phyloP scores from a whole-genome alignment of 2,329 filamentous ascomycete genomes.

The Colletotrichum lentis region DNA sequence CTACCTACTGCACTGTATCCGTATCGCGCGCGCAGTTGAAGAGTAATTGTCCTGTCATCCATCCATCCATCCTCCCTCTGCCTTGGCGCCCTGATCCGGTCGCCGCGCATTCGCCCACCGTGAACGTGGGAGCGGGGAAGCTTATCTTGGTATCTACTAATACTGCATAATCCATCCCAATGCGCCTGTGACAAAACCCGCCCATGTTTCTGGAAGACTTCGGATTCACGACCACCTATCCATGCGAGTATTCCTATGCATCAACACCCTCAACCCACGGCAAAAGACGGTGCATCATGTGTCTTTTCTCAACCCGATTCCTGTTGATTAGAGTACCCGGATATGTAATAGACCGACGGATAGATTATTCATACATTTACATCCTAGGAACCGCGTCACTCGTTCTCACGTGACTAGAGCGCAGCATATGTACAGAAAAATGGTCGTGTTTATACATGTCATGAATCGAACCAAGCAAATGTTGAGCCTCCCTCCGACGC shows the following conservation, averaged over 20 bases:
- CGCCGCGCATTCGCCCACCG: neutral
- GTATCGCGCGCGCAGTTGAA: neutral
- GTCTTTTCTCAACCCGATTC: neutral
- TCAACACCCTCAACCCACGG: neutral
- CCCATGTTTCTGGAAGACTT: neutral
- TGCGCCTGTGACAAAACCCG: neutral
- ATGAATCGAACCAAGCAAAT: neutral
- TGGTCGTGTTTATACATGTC: neutral
- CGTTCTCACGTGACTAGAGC: neutral
- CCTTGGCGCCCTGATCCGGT: constrained; percentile 7
- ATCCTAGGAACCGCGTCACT: neutral
- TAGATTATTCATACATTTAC: neutral
- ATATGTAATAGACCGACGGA: neutral
- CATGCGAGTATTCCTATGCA: neutral
- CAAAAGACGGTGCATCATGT: neutral
- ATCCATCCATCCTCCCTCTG: constrained; percentile 7
- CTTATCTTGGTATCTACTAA: neutral
- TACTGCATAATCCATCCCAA: neutral
- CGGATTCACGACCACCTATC: neutral
- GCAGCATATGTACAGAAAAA: constrained; percentile 11
- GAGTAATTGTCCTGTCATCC: constrained; percentile 4
- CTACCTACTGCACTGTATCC: neutral
- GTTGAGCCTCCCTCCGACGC: neutral
- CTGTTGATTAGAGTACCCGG: neutral
- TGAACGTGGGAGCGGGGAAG: constrained; percentile 3